Conservation (phyloP, 148 eudicot species). For the Persicaria tinctoria region DNA sequence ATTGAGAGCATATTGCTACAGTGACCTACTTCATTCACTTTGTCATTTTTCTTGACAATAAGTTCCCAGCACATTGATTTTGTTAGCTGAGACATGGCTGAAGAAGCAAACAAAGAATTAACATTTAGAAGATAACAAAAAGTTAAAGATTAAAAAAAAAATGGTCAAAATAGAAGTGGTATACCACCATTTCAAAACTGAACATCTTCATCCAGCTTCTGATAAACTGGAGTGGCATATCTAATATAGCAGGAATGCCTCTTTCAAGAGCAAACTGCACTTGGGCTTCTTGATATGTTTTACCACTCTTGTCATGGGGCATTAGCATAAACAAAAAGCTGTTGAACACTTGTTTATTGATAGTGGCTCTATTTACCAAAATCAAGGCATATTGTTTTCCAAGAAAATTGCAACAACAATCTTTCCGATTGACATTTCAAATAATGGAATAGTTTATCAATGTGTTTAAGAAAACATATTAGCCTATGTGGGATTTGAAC, state of each 20-base stretch:
- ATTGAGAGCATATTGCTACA: constrained; percentile 27
- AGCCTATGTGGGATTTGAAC: no score
- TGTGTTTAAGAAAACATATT: no score
- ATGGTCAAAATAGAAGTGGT: not conserved
- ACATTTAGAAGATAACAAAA: not conserved
- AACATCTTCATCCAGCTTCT: constrained; percentile 48
- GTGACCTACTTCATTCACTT: constrained; percentile 25
- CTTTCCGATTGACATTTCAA: no score
- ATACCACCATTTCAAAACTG: constrained; percentile 59
- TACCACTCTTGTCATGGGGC: no score
- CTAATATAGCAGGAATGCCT: constrained; percentile 87
- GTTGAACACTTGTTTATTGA: no score
- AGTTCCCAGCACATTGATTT: constrained; percentile 46
- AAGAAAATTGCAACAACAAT: no score
- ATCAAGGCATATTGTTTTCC: no score
- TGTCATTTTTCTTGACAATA: constrained; percentile 23
- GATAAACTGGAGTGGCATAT: constrained; percentile 86
- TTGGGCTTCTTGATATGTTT: constrained; percentile 68
- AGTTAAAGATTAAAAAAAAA: not conserved
- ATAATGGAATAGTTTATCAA: no score
- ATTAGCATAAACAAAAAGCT: no score
- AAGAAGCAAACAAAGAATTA: constrained; percentile 13
- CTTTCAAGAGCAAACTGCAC: constrained; percentile 68
- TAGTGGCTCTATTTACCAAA: no score
- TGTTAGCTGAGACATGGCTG: constrained; percentile 37